These are phyloP conservation scores for Sporothrix pseudoabietina DNA, from an alignment of 2,329 filamentous ascomycete genomes.

Conservation along the genomic window DNA sequence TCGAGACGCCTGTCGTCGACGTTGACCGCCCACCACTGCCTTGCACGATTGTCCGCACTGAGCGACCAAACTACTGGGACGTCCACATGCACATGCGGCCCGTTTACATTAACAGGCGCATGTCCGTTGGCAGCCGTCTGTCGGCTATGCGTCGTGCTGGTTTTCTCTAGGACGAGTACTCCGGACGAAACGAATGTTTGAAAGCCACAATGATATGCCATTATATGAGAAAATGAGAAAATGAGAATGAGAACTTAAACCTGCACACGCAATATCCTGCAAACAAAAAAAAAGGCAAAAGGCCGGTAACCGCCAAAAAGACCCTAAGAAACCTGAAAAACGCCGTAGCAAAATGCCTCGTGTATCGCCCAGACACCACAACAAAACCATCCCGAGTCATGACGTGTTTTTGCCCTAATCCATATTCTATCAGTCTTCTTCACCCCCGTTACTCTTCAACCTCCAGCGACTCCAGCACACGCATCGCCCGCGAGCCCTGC, in stretches of 20 bases:
- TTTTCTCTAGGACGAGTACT: background rate
- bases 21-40: background rate
- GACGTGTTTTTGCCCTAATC: background rate
- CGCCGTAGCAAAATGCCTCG: background rate
- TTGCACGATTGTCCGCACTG: constrained; percentile 23
- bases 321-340: background rate
- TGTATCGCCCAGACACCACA: background rate
- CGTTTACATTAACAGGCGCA: constrained; percentile 9
- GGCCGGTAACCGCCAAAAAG: background rate
- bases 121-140: constrained; percentile 20
- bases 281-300: background rate
- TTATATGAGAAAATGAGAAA: constrained; percentile 22
- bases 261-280: constrained; percentile 3
- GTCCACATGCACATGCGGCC: constrained; percentile 16
- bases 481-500: constrained; percentile 78
- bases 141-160: background rate
- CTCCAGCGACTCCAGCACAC: constrained; percentile 71
- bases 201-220: constrained; percentile 12
- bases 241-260: constrained; percentile 6
- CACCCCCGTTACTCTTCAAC: constrained; percentile 43
- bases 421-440: background rate
- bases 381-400: background rate
- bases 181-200: background rate
- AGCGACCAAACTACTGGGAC: constrained; percentile 21
- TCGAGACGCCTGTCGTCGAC: background rate